Evolutionary conservation across 73 alveolate genomes (phyloP), one percentile per base, ranked within the genome.

Genomic region (Symbiodinium natans): DNA sequence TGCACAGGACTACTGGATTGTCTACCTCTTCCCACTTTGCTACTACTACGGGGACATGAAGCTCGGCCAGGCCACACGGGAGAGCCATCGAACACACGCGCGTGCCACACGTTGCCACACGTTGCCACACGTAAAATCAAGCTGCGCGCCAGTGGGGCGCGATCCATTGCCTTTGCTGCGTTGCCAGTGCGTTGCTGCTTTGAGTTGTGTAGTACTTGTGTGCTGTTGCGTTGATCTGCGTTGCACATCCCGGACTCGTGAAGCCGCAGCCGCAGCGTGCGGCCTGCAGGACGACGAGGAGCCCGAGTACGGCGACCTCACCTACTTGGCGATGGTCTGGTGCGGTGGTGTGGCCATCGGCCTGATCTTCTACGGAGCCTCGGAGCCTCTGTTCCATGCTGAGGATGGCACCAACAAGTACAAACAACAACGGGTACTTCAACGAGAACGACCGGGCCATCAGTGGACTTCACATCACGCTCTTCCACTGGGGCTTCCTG

Each of bases 401-500:
- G 36, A 23, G 36, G 82, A 68, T 68, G 82, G 36, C 29, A 68
- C 39, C 82, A 68, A 68, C 31, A 41, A 73, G 77, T 46, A 84
- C 46, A n/a, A 46, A 42, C 93, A 84, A 84, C 80, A 41, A 84
- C 34, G 93, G 93, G 36, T 84, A 84, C 93, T 84, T 73, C 48
- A 84, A 84, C 80, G 93, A 84, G 34, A 84, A 84, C 48, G 77
- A 84, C 80, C 42, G 6, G 68, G 93, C 93, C 15, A 13, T 46
- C 34, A 40, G 43, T 23, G 93, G 52, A 13, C 34, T 86, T 56
- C 93, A 54, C 83, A 31, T 86, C 82, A 86, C 93, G 17, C 38
- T 54, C n/a, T 86, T 86, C 83, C 93, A 86, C 41, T 86, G 93
- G 93, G 93, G 93, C 56, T 86, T 86, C 59, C 71, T 54, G 68